Conservation (phyloP, 1,139 yeast genomes). For the Kodamaea plutei region DNA sequence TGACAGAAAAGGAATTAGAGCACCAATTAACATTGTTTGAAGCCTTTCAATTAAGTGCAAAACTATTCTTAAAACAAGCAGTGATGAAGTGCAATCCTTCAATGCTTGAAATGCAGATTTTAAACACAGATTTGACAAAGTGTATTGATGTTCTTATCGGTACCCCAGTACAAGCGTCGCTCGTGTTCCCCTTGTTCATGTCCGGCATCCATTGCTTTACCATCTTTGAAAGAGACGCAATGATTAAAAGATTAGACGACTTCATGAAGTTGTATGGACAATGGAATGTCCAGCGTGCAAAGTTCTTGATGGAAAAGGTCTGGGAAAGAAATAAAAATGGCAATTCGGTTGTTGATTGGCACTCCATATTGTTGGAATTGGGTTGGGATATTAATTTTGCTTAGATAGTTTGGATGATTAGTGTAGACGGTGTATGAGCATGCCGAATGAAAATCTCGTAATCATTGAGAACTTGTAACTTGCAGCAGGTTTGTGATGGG, state of each 20-base stretch:
- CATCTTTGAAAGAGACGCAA: conserved; percentile 44
- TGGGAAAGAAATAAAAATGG: conserved; percentile 41
- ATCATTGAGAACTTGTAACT: too few species aligned
- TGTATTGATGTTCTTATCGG: conserved; percentile 62
- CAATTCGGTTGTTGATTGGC: conserved; percentile 55
- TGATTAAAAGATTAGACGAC: conserved; percentile 51
- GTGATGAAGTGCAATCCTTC: conserved; percentile 59
- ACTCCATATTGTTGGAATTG: conserved; percentile 54
- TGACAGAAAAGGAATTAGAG: conserved; percentile 55
- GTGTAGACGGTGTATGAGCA: too few species aligned
- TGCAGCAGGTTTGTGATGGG: too few species aligned
- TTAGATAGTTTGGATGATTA: conserved; percentile 5
- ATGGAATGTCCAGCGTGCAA: conserved; percentile 61
- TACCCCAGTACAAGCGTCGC: conserved; percentile 64
- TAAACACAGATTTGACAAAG: conserved; percentile 51
- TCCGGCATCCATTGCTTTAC: conserved; percentile 68
- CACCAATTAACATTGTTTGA: conserved; percentile 70
- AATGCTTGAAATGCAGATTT: conserved; percentile 58
- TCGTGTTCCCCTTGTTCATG: conserved; percentile 73
- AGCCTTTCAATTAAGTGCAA: conserved; percentile 66
- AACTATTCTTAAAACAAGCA: conserved; percentile 62
- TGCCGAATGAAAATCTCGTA: too few species aligned
- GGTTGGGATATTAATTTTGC: conserved; percentile 85
- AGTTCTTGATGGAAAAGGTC: conserved; percentile 52
- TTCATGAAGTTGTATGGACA: conserved; percentile 62